phyloP scores from a whole-genome alignment of 2,329 filamentous ascomycete species.

The Rutstroemia sp. region DNA sequence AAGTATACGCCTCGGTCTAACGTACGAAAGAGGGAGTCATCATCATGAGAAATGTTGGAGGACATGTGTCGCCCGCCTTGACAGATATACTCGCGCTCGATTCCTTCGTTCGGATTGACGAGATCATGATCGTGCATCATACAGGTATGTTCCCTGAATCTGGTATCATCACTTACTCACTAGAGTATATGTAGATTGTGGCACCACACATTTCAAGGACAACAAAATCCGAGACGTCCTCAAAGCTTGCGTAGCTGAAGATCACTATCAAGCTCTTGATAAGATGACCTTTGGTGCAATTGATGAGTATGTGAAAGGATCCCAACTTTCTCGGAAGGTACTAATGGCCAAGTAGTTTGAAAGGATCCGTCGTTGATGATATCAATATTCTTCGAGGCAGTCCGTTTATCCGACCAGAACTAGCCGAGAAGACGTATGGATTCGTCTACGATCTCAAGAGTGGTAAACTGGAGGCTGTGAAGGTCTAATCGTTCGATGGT shows the following conservation, averaged over 20 bases:
- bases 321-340: background rate
- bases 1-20: background rate
- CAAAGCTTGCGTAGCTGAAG: constrained; percentile 15
- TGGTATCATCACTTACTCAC: no score
- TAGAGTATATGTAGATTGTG: constrained; percentile 14
- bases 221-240: constrained; percentile 15
- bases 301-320: constrained; percentile 15
- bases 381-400: constrained; percentile 18
- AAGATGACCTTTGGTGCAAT: constrained; percentile 23
- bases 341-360: constrained; percentile 4
- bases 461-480: constrained; percentile 10
- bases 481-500: background rate
- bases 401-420: constrained; percentile 20
- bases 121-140: constrained; percentile 27
- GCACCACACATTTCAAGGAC: constrained; percentile 20
- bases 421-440: constrained; percentile 15
- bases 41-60: constrained; percentile 20
- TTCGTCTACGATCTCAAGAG: constrained; percentile 25
- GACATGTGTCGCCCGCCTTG: constrained; percentile 18
- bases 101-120: constrained; percentile 14
- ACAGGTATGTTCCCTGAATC: constrained; percentile 16
- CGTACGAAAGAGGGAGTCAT: constrained; percentile 13
- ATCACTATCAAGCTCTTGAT: constrained; percentile 17
- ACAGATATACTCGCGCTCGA: constrained; percentile 22
- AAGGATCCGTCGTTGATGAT: constrained; percentile 23